Conservation (phyloP, 78 protist genomes). For the Dictyostelium brefeldianum region DNA sequence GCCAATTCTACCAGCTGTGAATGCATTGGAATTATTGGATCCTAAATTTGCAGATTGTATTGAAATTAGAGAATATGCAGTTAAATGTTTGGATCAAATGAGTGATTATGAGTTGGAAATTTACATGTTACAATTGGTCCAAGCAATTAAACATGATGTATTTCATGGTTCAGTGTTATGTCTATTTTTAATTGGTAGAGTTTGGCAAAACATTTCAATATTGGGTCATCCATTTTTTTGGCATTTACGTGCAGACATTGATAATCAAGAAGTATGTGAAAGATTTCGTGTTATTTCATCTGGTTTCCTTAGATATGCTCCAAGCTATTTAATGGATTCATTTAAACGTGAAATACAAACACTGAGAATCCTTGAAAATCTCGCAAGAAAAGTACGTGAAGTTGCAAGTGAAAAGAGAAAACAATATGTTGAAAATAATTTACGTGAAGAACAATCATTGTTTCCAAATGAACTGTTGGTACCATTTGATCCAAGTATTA, state of each 20-base stretch:
- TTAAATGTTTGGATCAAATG: constrained; percentile 85
- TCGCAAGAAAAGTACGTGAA: constrained; percentile 25
- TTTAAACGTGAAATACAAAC: constrained; percentile 36
- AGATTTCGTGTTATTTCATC: constrained; percentile 49
- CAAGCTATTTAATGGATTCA: constrained; percentile 24
- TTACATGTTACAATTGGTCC: constrained; percentile 92
- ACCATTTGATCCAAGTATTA: constrained; percentile 68
- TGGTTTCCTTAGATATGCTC: constrained; percentile 41
- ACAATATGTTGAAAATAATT: constrained; percentile 11
- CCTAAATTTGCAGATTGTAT: constrained; percentile 85
- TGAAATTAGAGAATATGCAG: constrained; percentile 90
- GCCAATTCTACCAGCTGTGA: constrained; percentile 52
- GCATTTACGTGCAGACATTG: constrained; percentile 87
- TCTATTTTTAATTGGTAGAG: constrained; percentile 84
- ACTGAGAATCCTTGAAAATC: constrained; percentile 13
- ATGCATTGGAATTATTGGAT: constrained; percentile 91
- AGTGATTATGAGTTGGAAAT: constrained; percentile 86
- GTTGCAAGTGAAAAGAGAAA: constrained; percentile 55
- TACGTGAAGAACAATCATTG: not conserved
- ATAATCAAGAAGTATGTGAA: constrained; percentile 76
- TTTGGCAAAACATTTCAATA: constrained; percentile 35
- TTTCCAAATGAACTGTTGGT: not conserved
- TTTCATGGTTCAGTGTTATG: constrained; percentile 86
- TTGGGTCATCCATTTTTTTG: constrained; percentile 82
- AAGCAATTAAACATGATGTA: constrained; percentile 92